Evolutionary conservation across 176 grass and related monocot genomes (phyloP).

Genomic region (Bothriochloa decipiens): DNA sequence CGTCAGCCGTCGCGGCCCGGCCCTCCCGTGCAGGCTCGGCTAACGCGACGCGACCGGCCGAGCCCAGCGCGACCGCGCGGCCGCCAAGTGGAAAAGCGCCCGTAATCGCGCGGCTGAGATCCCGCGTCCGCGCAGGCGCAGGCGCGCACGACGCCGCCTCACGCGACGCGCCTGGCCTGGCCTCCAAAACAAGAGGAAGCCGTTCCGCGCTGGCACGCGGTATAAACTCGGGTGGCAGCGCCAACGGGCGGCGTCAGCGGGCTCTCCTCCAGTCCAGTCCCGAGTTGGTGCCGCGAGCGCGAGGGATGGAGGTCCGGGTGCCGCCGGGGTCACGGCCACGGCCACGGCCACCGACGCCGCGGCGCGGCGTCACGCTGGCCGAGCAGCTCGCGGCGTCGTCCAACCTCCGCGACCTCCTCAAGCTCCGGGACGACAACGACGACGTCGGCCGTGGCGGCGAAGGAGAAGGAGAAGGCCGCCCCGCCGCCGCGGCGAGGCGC

Average conservation of each 20-base stretch:
- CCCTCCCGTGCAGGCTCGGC: neutral
- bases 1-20: neutral
- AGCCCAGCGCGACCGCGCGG: neutral
- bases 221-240: neutral
- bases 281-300: neutral
- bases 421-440: constrained; percentile 45
- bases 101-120: neutral
- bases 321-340: neutral
- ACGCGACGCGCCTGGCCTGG: neutral
- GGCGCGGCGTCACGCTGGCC: constrained; percentile 71
- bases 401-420: constrained; percentile 61
- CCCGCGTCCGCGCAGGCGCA: neutral
- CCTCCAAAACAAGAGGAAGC: too few relatives aligned
- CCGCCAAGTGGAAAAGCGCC: constrained; percentile 22
- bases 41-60: neutral
- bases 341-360: neutral
- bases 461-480: neutral
- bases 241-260: neutral
- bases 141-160: neutral
- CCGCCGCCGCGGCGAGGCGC: constrained; percentile 9
- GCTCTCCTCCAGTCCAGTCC: neutral
- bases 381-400: constrained; percentile 72
- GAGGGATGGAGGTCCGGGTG: constrained; percentile 48
- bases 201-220: neutral
- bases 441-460: neutral